phyloP scores from a whole-genome alignment of 2,329 filamentous ascomycete species.

The Alternaria triticimaculans region DNA sequence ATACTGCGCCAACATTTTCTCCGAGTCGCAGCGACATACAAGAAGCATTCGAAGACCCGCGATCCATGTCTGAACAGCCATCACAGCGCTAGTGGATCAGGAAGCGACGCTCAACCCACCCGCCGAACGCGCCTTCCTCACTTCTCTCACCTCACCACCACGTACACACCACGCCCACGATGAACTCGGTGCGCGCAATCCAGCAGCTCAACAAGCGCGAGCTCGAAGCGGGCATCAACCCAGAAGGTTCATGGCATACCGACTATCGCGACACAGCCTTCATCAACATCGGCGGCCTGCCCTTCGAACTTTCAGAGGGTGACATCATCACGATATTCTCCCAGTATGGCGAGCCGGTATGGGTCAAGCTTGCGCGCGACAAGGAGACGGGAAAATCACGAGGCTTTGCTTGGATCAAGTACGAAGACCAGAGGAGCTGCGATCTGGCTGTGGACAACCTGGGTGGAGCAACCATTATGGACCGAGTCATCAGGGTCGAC shows the following conservation, averaged over 20 bases:
- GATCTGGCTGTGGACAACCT: constrained; percentile 97
- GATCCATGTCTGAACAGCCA: background rate
- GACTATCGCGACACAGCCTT: constrained; percentile 98
- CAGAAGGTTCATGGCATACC: constrained; percentile 92
- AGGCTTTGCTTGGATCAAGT: constrained; percentile 96
- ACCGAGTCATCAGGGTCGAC: constrained; percentile 83
- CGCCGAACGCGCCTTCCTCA: constrained; percentile 12
- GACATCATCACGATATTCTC: constrained; percentile 97
- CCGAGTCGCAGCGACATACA: background rate
- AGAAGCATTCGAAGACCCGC: background rate
- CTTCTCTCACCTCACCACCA: background rate
- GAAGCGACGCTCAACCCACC: background rate
- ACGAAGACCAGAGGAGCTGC: constrained; percentile 95
- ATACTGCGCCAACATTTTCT: background rate
- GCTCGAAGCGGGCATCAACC: constrained; percentile 84
- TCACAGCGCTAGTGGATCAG: background rate
- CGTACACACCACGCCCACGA: constrained; percentile 52
- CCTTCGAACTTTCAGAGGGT: constrained; percentile 91
- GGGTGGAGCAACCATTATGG: constrained; percentile 82
- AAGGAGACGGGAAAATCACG: constrained; percentile 95
- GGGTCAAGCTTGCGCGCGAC: constrained; percentile 90
- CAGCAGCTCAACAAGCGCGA: constrained; percentile 93
- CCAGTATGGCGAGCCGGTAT: constrained; percentile 93
- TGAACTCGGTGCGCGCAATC: constrained; percentile 95
- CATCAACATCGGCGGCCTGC: constrained; percentile 92